Percentiles rank a stretch among this genome's conserved stretches.
Conservation (phyloP, 768 basidiomycete species). For the Lepiota brunneoincarnata region DNA sequence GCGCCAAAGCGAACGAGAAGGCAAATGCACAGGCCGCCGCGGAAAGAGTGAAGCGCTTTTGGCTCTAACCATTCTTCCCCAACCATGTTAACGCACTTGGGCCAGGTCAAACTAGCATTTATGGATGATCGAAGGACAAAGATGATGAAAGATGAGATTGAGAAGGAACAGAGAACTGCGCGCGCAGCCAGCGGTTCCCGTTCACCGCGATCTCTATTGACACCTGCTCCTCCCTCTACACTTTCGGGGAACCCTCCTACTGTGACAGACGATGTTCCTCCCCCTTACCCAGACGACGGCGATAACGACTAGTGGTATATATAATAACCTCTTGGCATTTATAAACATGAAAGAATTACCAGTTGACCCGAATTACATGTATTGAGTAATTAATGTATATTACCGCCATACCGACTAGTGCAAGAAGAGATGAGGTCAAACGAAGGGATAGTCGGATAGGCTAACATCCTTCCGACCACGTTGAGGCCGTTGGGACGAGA, state of each 20-base stretch:
- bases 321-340: not conserved
- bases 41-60: conserved; percentile 42
- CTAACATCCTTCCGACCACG: too few species aligned
- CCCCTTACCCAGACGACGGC: not conserved
- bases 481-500: too few species aligned
- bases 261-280: conserved; percentile 6
- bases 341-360: not conserved
- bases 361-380: too few species aligned
- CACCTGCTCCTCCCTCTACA: conserved; percentile 14
- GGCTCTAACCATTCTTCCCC: not conserved
- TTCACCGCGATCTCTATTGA: conserved; percentile 6
- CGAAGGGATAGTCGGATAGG: too few species aligned
- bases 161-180: conserved; percentile 47
- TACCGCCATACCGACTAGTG: too few species aligned
- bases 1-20: conserved; percentile 55
- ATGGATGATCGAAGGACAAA: conserved; percentile 74
- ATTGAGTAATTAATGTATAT: too few species aligned
- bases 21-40: conserved; percentile 50
- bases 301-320: not conserved
- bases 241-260: not conserved
- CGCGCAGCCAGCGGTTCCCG: conserved; percentile 23
- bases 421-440: too few species aligned
- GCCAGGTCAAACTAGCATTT: conserved; percentile 73
- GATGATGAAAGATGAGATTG: conserved; percentile 52
- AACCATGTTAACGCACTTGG: conserved; percentile 1